A percentile compares a stretch with the other conserved stretches of the same genome.
Conservation (phyloP, 2,329 filamentous ascomycete genomes). For the Calonectria montana region DNA sequence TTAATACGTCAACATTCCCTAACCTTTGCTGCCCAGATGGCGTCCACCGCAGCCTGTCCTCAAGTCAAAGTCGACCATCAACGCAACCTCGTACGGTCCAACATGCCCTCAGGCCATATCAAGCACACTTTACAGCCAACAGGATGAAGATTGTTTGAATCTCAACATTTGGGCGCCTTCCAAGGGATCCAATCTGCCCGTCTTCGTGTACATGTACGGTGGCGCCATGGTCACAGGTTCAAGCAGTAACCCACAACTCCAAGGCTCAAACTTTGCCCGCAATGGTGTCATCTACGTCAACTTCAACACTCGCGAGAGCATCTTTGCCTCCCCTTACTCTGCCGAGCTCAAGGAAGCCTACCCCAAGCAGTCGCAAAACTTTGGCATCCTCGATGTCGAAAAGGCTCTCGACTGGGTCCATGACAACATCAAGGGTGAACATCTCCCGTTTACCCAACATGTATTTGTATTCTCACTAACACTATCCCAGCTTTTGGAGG, state of each 20-base stretch:
- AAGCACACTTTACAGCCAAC: conserved; percentile 3
- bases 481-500: background rate
- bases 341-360: conserved; percentile 39
- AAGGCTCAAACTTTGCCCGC: conserved; percentile 50
- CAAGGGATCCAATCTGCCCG: conserved; percentile 40
- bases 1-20: background rate
- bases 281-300: conserved; percentile 52
- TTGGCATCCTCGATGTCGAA: conserved; percentile 40
- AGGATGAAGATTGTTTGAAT: conserved; percentile 56
- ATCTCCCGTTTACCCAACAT: too few relatives aligned
- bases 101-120: background rate
- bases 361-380: conserved; percentile 27
- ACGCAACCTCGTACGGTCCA: background rate
- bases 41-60: background rate
- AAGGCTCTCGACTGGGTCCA: conserved; percentile 42
- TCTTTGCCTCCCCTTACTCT: conserved; percentile 57
- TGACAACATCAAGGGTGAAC: conserved; percentile 32
- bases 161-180: conserved; percentile 52
- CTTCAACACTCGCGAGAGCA: conserved; percentile 55
- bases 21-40: background rate
- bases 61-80: background rate
- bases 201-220: background rate
- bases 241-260: conserved; percentile 48
- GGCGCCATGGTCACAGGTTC: background rate
- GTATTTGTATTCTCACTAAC: background rate